A percentile compares a stretch with the other conserved stretches of the same genome.
These are phyloP conservation scores for Trichosporon sp. DNA, from an alignment of 1,284 basidiomycete species.

Conservation along the genomic window DNA sequence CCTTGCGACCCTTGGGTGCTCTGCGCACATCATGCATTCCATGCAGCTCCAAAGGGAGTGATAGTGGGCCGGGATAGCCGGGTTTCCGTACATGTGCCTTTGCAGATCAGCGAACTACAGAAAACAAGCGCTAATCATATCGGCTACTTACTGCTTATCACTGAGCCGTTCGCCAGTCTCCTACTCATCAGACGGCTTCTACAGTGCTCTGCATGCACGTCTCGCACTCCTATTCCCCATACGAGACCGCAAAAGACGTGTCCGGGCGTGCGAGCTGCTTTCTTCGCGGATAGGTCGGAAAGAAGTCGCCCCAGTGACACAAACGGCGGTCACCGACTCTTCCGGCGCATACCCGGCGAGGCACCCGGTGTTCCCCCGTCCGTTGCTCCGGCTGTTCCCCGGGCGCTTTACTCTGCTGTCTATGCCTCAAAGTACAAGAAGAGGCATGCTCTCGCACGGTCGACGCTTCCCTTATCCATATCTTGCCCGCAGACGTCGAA, in stretches of 20 bases:
- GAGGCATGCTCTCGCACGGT: not conserved
- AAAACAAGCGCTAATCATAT: not conserved
- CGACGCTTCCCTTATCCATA: not conserved
- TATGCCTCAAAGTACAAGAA: not conserved
- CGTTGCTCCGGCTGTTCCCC: not conserved
- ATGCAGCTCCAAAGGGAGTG: not conserved
- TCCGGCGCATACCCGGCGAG: not conserved
- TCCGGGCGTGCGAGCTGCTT: not conserved
- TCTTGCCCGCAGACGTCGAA: not conserved
- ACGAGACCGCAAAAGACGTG: not conserved
- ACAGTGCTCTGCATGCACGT: not conserved
- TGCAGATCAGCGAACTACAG: not conserved
- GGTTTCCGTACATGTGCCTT: not conserved
- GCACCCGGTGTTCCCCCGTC: not conserved
- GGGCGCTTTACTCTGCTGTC: not conserved
- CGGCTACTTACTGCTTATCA: not conserved
- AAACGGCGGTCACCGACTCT: not conserved
- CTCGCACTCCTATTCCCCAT: not conserved
- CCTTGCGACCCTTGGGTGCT: not conserved
- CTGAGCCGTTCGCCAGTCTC: not conserved
- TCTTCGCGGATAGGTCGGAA: slow-evolving; percentile 3
- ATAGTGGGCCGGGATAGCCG: not conserved
- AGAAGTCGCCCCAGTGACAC: too few relatives aligned
- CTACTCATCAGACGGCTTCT: not conserved
- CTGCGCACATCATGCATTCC: not conserved